Evolutionary conservation across 2,329 filamentous ascomycete genomes (phyloP), one percentile per base, ranked within the genome.

Genomic region (Arachnopeziza araneosa): DNA sequence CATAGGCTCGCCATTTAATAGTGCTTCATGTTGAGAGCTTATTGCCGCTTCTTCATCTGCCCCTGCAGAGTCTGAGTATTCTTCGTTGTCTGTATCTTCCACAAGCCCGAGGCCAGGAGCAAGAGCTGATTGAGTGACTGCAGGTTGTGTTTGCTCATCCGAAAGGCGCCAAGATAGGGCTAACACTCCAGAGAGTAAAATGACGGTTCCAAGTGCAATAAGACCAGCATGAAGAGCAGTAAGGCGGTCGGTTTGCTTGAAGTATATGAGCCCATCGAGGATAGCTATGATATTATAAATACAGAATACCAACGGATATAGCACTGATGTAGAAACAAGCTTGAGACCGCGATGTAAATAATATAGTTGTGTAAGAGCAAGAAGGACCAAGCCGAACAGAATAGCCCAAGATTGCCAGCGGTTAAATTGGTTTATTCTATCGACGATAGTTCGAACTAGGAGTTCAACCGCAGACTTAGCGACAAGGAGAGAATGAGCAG

Each of bases 221-320:
- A 96, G 82, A 48, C 86, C 85, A 19, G 90, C 93, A 70, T 91
- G 87, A 1, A 95, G 76, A 0, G 85, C 80, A 19, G 87, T 86
- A 64, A 99, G 85, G 59, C 90, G 82, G 65, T 91, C 88, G 57
- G 88, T 89, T 75, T 99, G 95, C 68, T 89, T 83, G 77, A 98
- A 99, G 76, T 98, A 99, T 69, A 99, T 96, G 67, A 99, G 81
- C 32, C 95, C 95, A 75, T 99, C 95, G 67, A 98, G 80, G 67
- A 99, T 99, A 66, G 95, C 95, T 71, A 98, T 93, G 70, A 99
- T 96, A 80, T 99, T 99, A 81, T 98, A 99, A 65, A 98, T 86
- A 80, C 95, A 99, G 76, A 99, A 99, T 49, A 98, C 93, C 68
- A 98, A 87, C 5, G 95, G 95, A 75, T 99, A 99, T 67, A 99